These are phyloP conservation scores for Ochetophila trinervis DNA, from an alignment of 306 rosid species.

Conservation along the genomic window DNA sequence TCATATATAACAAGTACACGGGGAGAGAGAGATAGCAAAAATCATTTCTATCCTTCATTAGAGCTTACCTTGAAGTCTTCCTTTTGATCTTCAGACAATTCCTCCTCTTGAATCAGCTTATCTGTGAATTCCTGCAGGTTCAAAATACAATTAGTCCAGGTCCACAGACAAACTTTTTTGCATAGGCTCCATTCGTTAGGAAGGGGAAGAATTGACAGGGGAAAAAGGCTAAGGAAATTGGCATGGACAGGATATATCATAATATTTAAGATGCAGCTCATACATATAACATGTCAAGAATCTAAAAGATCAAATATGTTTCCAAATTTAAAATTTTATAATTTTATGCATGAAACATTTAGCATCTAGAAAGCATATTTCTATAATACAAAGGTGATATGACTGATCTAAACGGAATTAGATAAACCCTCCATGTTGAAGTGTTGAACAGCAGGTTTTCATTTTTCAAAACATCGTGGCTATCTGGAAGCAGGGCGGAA, in stretches of 20 bases:
- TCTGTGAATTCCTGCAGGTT: constrained; percentile 73
- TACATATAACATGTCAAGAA: neutral
- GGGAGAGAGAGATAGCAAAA: neutral
- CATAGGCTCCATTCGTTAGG: too few relatives aligned
- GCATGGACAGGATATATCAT: neutral
- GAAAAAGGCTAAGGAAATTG: constrained; percentile 1
- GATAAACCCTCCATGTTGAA: too few relatives aligned
- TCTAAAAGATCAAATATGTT: neutral
- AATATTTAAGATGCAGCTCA: neutral
- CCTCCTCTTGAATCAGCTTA: constrained; percentile 63
- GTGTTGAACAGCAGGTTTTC: too few relatives aligned
- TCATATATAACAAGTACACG: too few relatives aligned
- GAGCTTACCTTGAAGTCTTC: constrained; percentile 64
- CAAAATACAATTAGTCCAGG: constrained; percentile 15
- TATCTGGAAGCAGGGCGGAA: too few relatives aligned
- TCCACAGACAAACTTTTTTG: neutral
- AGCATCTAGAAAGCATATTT: too few relatives aligned
- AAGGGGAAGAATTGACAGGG: neutral
- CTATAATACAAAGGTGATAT: too few relatives aligned
- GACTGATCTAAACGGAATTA: too few relatives aligned
- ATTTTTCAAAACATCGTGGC: too few relatives aligned
- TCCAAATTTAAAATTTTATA: too few relatives aligned
- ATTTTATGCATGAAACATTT: too few relatives aligned
- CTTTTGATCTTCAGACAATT: constrained; percentile 58
- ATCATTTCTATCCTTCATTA: constrained; percentile 3